Percentiles rank a stretch among this genome's conserved stretches.
Evolutionary conservation across 2,329 filamentous ascomycete genomes (phyloP).

Genomic region (Mariannaea sp.): DNA sequence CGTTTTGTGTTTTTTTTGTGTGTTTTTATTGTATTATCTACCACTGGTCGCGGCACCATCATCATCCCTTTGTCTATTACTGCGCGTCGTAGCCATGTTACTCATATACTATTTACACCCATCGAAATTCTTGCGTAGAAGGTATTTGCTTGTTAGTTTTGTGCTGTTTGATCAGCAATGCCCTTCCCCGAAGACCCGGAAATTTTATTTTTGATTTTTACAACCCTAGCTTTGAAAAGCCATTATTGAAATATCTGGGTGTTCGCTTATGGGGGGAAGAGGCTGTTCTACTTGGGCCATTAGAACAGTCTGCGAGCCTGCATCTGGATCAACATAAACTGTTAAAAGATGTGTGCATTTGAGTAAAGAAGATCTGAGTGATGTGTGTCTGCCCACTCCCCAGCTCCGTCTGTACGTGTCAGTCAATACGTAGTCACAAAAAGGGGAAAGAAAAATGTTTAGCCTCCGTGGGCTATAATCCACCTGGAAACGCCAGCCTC

Average conservation of each 20-base stretch:
- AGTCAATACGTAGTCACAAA: conserved; percentile 19
- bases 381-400: conserved; percentile 17
- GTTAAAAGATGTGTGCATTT: conserved; percentile 21
- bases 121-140: background rate
- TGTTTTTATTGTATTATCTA: conserved; percentile 20
- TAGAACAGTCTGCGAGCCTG: conserved; percentile 17
- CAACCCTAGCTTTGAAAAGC: too few species aligned
- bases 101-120: conserved; percentile 17
- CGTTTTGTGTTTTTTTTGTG: too few species aligned
- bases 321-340: conserved; percentile 24
- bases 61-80: conserved; percentile 15
- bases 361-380: conserved; percentile 15
- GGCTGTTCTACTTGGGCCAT: background rate
- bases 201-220: too few species aligned
- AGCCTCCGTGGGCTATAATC: conserved; percentile 15
- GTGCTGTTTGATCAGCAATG: too few species aligned
- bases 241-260: too few species aligned
- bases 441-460: conserved; percentile 15
- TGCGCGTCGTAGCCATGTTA: conserved; percentile 9
- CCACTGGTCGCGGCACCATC: conserved; percentile 22
- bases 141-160: too few species aligned
- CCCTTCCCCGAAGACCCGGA: too few species aligned
- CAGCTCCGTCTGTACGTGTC: conserved; percentile 26
- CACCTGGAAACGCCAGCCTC: conserved; percentile 34
- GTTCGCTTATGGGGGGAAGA: too few species aligned